Evolutionary conservation across 345 rosid species (phyloP).

Genomic region (Arabis hirsuta): DNA sequence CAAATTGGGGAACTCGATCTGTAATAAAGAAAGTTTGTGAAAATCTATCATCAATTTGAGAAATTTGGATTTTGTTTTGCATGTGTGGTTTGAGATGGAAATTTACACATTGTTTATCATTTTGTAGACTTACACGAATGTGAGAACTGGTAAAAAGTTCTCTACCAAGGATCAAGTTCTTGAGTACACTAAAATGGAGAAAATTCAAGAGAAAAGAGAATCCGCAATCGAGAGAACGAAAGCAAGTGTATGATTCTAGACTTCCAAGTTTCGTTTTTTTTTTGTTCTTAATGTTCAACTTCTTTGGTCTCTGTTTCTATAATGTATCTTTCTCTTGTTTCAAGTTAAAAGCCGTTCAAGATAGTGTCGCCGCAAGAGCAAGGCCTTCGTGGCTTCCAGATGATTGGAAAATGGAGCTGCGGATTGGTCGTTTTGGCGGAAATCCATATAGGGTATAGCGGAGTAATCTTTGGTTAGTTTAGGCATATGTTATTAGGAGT

Average conservation of each 20-base stretch:
- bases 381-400: conserved; percentile 52
- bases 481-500: conserved; percentile 4
- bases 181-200: conserved; percentile 32
- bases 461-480: neutral
- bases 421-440: conserved; percentile 40
- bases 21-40: neutral
- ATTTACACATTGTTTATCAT: neutral
- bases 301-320: neutral
- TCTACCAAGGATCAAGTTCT: conserved; percentile 57
- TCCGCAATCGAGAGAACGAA: conserved; percentile 19
- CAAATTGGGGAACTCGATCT: neutral
- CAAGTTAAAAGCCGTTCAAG: conserved; percentile 36
- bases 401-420: conserved; percentile 46
- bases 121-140: conserved; percentile 53
- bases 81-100: conserved; percentile 24
- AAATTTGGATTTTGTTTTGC: neutral
- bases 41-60: neutral
- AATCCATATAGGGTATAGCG: conserved; percentile 25
- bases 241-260: conserved; percentile 36
- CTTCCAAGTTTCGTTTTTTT: neutral
- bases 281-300: neutral
- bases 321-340: conserved; percentile 15
- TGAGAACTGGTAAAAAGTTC: conserved; percentile 51
- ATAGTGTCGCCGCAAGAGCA: conserved; percentile 17
- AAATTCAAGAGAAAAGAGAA: conserved; percentile 31